Evolutionary conservation across 2,329 filamentous ascomycete genomes (phyloP).

Genomic region (Fusarium sp.): DNA sequence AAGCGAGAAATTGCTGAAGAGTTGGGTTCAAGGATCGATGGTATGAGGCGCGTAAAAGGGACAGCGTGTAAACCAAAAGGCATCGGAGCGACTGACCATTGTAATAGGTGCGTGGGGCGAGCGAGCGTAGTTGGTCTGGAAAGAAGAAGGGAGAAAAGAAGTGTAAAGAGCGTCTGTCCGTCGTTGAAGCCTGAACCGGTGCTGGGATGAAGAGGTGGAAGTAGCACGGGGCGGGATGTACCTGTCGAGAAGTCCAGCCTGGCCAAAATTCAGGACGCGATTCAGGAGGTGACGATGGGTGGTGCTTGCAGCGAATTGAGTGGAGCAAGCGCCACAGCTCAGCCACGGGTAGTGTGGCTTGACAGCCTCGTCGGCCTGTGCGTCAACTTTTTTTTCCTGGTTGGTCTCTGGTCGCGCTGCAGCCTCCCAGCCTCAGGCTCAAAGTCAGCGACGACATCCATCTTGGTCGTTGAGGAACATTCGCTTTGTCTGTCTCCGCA

Average conservation of each 20-base stretch:
- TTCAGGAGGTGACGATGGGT: slow-evolving; percentile 37
- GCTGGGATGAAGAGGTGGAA: slow-evolving; percentile 27
- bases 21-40: background rate
- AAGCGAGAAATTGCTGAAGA: slow-evolving; percentile 39
- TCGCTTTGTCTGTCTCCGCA: slow-evolving; percentile 17
- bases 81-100: slow-evolving; percentile 36
- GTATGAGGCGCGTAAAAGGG: slow-evolving; percentile 32
- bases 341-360: slow-evolving; percentile 17
- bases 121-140: slow-evolving; percentile 25
- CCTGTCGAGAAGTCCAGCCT: slow-evolving; percentile 36
- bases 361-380: slow-evolving; percentile 34
- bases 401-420: slow-evolving; percentile 19
- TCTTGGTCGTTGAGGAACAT: slow-evolving; percentile 23
- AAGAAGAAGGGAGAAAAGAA: slow-evolving; percentile 10
- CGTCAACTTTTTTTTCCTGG: slow-evolving; percentile 40
- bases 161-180: slow-evolving; percentile 33
- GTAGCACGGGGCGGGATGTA: slow-evolving; percentile 24
- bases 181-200: slow-evolving; percentile 22
- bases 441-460: slow-evolving; percentile 29
- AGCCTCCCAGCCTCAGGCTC: slow-evolving; percentile 23
- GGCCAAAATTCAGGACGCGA: slow-evolving; percentile 38
- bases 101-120: slow-evolving; percentile 36
- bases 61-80: slow-evolving; percentile 26
- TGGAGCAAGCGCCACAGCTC: slow-evolving; percentile 27
- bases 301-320: slow-evolving; percentile 15